A percentile compares a stretch with the other conserved stretches of the same genome.
Conservation (phyloP, 176 grass and related monocot species). For the Carex pumila region DNA sequence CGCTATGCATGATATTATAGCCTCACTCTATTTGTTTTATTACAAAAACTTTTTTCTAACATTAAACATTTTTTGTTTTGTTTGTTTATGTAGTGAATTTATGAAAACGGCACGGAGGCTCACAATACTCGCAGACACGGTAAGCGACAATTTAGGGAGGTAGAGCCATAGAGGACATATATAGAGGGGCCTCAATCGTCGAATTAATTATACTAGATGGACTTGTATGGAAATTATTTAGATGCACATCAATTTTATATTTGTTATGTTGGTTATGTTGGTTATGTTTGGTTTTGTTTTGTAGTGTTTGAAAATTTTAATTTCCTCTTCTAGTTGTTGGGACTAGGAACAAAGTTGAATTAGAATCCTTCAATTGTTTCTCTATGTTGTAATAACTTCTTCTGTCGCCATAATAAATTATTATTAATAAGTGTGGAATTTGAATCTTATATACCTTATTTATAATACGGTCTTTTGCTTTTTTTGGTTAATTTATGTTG, state of each 20-base stretch:
- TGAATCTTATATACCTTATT: neutral
- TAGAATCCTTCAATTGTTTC: neutral
- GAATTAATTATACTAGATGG: neutral
- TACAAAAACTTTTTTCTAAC: neutral
- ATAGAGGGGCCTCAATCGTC: neutral
- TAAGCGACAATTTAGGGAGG: constrained; percentile 42
- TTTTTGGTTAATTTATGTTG: neutral
- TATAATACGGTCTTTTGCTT: neutral
- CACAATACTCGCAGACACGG: constrained; percentile 53
- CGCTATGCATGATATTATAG: too few relatives aligned
- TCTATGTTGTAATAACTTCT: neutral
- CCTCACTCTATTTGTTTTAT: neutral
- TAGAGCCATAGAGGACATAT: constrained; percentile 10
- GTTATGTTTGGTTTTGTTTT: neutral
- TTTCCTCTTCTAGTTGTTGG: neutral
- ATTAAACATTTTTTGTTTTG: neutral
- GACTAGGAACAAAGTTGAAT: neutral
- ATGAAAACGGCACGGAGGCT: constrained; percentile 67
- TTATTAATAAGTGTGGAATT: constrained; percentile 4
- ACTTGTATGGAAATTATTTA: neutral
- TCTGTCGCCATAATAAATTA: neutral
- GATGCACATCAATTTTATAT: neutral
- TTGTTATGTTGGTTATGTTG: neutral
- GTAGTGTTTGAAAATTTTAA: neutral
- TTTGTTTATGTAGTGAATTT: constrained; percentile 53